Evolutionary conservation across 768 basidiomycete species (phyloP), one percentile per base, ranked within the genome.

Genomic region (Macrocybe gigantea): DNA sequence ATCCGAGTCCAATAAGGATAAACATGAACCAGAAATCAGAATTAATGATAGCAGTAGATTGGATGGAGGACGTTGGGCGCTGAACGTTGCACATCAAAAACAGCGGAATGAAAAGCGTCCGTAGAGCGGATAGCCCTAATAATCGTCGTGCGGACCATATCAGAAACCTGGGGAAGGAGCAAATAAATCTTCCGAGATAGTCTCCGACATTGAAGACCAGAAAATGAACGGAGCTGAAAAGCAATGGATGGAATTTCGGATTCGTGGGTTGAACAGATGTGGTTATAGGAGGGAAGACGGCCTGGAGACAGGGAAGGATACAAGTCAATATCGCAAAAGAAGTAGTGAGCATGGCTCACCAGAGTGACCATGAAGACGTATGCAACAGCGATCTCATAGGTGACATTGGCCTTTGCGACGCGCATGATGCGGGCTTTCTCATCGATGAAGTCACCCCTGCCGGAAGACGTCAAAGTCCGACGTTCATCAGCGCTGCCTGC

Each of bases 41-140:
- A 64, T 69, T 82, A 69, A 94, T 83, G 51, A 85, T 54, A 2
- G 83, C 77, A 6, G 60, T 48, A 7, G 67, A 55, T 6, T 61
- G 58, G 5, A 62, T 49, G 31, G 58, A 48, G 1, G 66, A 54
- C 36, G 58, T 54, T 31, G 71, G 68, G 38, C 73, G 77, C 53
- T 83, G 79, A 37, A 94, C 66, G 60, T 96, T 96, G 74, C 93
- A 95, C 66, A 85, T 72, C n/a, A 95, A 74, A 64, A 95, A 85
- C 37, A 93, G 57, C 31, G 91, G 91, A 41, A 96, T 79, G 67
- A 95, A 94, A 33, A 92, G 58, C 1, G 83, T 86, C 47, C 93
- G 82, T 3, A 79, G 63, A 37, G 87, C 60, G 11, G 91, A 84
- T 22, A 90, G 65, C 5, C 61, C 58, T 11, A 91, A 61, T 35